Base-by-base conservation (phyloP, 2,329 filamentous ascomycete species). In the Aspergillus floridensis region DNA sequence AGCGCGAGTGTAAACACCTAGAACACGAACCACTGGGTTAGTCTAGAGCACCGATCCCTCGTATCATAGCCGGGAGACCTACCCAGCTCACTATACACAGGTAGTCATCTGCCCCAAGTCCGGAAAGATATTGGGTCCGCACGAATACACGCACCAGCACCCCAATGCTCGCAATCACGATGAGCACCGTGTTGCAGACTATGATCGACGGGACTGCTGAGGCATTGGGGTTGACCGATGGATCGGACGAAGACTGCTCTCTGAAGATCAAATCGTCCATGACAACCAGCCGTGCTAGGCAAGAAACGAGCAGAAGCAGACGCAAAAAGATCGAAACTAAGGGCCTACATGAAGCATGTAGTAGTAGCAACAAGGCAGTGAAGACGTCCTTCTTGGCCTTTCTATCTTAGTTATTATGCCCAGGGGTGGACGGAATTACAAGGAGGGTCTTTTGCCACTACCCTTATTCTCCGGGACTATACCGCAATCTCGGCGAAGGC, bases 141-240 rank as follows among this genome's bases (percentile, higher is more conserved):
- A 50, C 48, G 22, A 51, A 57, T 21, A 57, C 26, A 10, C 53
- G 53, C n/a, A 55, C 53, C 44, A 48, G 11, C 19, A 55, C 11
- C 11, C 53, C 53, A 24, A 19, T 12, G 29, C 26, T 55, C 41
- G 53, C 53, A 5, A 55, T 55, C 10, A 38, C 41, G 5, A 55
- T 26, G 26, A 55, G 53, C 4, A 55, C 19, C 11, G 26, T 35
- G 26, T 55, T 55, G n/a, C 53, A 55, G 16, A 22, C 41, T n/a
- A 55, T 55, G 7, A 55, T 55, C 29, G 41, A 47, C n/a, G 53
- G 12, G 3, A 55, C 41, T 24, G 41, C 41, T 11, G 53, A 55
- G 35, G 38, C 52, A n/a, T 11, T 16, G 11, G 47, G 24, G 38
- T 54, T 22, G 24, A 47, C 26, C 16, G 52, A 19, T 4, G 16